phyloP scores from a whole-genome alignment of 2,329 filamentous ascomycete genomes.

The Pseudocercospora macadamiae region DNA sequence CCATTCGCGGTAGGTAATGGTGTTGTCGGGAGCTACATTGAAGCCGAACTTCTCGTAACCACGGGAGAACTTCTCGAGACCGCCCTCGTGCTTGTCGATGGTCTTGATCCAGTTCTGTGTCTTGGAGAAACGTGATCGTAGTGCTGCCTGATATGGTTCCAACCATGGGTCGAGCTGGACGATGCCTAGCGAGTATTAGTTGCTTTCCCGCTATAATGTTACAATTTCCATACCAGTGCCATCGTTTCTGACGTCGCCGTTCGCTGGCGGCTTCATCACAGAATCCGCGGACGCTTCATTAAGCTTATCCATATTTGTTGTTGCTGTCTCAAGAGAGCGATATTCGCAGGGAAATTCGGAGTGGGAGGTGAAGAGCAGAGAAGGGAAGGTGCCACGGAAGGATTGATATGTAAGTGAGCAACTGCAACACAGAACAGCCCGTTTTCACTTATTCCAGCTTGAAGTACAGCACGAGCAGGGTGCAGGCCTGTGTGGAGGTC shows the following conservation, averaged over 20 bases:
- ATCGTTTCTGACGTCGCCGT: constrained; percentile 63
- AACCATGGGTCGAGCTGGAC: constrained; percentile 87
- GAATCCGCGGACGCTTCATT: constrained; percentile 52
- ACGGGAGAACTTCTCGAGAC: constrained; percentile 87
- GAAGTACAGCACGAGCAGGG: too few relatives aligned
- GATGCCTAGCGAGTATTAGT: constrained; percentile 65
- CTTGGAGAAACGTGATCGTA: constrained; percentile 76
- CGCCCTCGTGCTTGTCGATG: constrained; percentile 82
- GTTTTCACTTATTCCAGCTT: too few relatives aligned
- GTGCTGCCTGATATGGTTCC: constrained; percentile 75
- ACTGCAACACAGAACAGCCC: neutral
- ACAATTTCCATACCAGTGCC: constrained; percentile 64
- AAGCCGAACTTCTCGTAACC: constrained; percentile 87
- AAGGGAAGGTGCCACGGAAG: neutral
- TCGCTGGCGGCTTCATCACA: constrained; percentile 48
- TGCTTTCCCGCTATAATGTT: constrained; percentile 3
- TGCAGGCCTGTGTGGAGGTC: neutral
- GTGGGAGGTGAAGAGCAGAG: too few relatives aligned
- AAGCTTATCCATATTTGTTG: constrained; percentile 41
- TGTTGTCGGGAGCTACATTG: constrained; percentile 77
- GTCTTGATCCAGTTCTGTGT: constrained; percentile 84
- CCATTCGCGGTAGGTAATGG: constrained; percentile 94
- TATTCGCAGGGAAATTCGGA: too few relatives aligned
- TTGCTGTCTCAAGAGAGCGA: neutral
- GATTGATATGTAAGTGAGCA: neutral